These are phyloP conservation scores for Teratosphaeria pseudoeucalypti DNA, from an alignment of 2,329 filamentous ascomycete genomes.

Conservation along the genomic window DNA sequence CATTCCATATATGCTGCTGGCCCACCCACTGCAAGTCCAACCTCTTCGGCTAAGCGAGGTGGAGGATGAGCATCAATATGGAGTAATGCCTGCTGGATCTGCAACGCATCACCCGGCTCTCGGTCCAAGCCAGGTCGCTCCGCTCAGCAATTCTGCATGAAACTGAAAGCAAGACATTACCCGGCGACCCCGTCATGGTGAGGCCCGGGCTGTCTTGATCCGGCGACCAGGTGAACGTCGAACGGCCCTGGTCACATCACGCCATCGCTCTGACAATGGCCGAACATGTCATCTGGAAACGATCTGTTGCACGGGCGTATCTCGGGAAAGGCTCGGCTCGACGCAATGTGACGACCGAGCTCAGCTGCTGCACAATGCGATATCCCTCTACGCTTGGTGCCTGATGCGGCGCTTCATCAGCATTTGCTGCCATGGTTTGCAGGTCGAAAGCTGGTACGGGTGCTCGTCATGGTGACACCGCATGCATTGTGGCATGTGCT, in stretches of 20 bases:
- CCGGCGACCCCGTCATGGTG: background rate
- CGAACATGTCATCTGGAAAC: background rate
- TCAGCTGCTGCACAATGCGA: background rate
- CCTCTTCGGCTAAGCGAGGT: background rate
- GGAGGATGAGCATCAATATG: background rate
- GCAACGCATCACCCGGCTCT: background rate
- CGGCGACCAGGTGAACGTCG: background rate
- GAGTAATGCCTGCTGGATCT: background rate
- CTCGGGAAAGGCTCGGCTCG: background rate
- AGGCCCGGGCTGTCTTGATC: background rate
- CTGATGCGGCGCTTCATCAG: background rate
- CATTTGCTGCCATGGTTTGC: background rate
- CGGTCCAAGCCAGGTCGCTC: background rate
- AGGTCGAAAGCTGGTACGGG: background rate
- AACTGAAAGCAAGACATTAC: no score
- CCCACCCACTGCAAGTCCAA: background rate
- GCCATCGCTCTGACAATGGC: background rate
- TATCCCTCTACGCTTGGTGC: no score
- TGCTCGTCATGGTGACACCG: background rate
- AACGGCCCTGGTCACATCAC: background rate
- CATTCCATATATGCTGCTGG: background rate
- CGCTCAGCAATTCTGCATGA: background rate
- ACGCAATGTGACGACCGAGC: background rate
- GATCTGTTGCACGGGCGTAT: background rate
- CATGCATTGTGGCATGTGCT: background rate